Base-by-base conservation (phyloP, 2,329 filamentous ascomycete species). In the Aspergillus latus region DNA sequence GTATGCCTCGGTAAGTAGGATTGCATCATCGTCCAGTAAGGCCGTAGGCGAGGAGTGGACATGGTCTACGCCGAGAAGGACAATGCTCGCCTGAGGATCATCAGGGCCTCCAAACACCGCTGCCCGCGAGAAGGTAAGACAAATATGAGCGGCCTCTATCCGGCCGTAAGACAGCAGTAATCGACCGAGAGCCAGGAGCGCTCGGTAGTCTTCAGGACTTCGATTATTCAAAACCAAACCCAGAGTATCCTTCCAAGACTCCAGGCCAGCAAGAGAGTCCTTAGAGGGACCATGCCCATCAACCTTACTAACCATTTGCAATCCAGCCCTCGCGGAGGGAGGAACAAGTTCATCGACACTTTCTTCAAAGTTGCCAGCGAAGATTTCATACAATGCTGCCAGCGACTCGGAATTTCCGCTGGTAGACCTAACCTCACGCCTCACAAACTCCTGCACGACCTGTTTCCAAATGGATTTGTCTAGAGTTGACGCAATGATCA, bases 331-430 rank as follows among this genome's bases (percentile, higher is more conserved):
- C 16, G 94, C 94, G 62, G 95, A 96, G 2, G 88, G 88, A 4
- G 94, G 92, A 1, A 99, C 94, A 54, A 99, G 86, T 72, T 97
- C 92, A 71, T 99, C 94, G 13, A 97, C 87, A 62, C 92, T 95
- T 65, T 99, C 94, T 62, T 97, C 92, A 56, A 88, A 85, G 68
- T 97, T 99, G 0, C 94, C 93, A 26, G 92, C 94, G 59, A 99
- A 87, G 0, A 97, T 87, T 68, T 96, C 91, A 72, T 99, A 99
- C 3, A 99, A 77, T 0, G 93, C 91, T 30, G 93, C 92, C 45
- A 99, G 80, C 1, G 93, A 90, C 72, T 97, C 89, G 52, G 92
- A 92, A 64, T 88, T 90, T 52, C 87, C 85, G 2, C 89, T 86
- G 3, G 87, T 79, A 51, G 88, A 88, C 70, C 94, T 95, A 54